Evolutionary conservation across 2,329 filamentous ascomycete genomes (phyloP).

Genomic region (Rhinocladiella mackenziei): DNA sequence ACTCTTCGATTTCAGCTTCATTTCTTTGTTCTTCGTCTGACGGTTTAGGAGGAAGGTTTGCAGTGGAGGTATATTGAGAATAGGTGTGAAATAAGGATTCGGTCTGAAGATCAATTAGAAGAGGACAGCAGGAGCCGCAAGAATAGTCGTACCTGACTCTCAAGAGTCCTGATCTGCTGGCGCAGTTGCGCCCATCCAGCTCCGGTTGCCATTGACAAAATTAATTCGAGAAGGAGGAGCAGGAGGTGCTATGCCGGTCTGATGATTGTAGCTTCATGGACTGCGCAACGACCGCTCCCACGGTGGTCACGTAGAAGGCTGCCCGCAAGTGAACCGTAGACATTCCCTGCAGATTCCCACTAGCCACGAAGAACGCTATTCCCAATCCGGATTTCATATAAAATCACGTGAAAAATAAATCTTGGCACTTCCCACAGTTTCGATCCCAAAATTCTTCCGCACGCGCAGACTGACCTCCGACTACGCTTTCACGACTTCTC

Average conservation of each 20-base stretch:
- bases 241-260: background rate
- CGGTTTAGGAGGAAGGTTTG: conserved; percentile 75
- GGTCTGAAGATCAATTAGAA: conserved; percentile 55
- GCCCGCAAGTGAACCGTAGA: no score
- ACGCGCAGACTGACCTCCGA: no score
- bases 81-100: conserved; percentile 69
- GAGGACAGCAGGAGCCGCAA: background rate
- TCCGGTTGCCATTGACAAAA: conserved; percentile 41
- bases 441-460: no score
- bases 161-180: conserved; percentile 82
- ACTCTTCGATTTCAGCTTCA: conserved; percentile 76
- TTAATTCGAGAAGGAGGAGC: background rate
- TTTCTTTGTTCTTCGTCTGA: conserved; percentile 77
- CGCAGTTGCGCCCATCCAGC: conserved; percentile 89
- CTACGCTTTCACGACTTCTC: conserved; percentile 13
- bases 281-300: conserved; percentile 10
- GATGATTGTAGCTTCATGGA: conserved; percentile 5
- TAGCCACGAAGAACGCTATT: no score
- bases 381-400: no score
- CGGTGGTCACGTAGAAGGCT: no score
- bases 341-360: no score
- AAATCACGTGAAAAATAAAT: no score
- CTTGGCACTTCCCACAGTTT: no score
- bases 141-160: conserved; percentile 89
- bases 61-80: conserved; percentile 79